phyloP scores from a whole-genome alignment of 2,329 filamentous ascomycete genomes.

The Trichocomaceae sp. region DNA sequence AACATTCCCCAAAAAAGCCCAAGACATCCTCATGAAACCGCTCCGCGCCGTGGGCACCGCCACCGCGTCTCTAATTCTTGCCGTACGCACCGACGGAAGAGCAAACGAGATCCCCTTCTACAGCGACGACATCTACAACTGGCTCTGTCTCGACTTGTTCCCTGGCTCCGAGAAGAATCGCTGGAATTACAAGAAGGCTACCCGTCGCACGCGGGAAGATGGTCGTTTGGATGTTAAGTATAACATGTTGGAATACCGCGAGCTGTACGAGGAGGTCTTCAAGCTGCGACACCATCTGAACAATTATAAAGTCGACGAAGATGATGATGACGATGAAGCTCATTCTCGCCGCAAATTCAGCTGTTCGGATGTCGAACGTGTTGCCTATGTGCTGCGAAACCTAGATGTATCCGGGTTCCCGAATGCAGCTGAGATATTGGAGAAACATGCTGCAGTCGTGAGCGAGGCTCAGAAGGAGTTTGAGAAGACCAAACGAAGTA shows the following conservation, averaged over 20 bases:
- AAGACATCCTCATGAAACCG: slow-evolving; percentile 28
- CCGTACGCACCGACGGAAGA: slow-evolving; percentile 20
- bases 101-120: slow-evolving; percentile 33
- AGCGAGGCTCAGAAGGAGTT: slow-evolving; percentile 5
- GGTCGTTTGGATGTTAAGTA: slow-evolving; percentile 35
- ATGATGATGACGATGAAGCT: background rate
- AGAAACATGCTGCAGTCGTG: background rate
- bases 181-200: slow-evolving; percentile 16
- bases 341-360: slow-evolving; percentile 18
- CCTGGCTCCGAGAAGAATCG: slow-evolving; percentile 16
- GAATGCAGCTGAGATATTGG: slow-evolving; percentile 9
- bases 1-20: slow-evolving; percentile 25
- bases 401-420: slow-evolving; percentile 23
- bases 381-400: slow-evolving; percentile 33
- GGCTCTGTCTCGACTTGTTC: slow-evolving; percentile 28
- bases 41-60: slow-evolving; percentile 39
- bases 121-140: slow-evolving; percentile 36
- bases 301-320: background rate
- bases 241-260: slow-evolving; percentile 32
- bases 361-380: slow-evolving; percentile 30
- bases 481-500: slow-evolving; percentile 3
- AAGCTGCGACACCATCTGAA: slow-evolving; percentile 22
- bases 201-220: slow-evolving; percentile 5
- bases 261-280: slow-evolving; percentile 25
- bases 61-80: slow-evolving; percentile 38